Base-by-base conservation (phyloP, 2,329 filamentous ascomycete species). In the Cercospora brassicicola region DNA sequence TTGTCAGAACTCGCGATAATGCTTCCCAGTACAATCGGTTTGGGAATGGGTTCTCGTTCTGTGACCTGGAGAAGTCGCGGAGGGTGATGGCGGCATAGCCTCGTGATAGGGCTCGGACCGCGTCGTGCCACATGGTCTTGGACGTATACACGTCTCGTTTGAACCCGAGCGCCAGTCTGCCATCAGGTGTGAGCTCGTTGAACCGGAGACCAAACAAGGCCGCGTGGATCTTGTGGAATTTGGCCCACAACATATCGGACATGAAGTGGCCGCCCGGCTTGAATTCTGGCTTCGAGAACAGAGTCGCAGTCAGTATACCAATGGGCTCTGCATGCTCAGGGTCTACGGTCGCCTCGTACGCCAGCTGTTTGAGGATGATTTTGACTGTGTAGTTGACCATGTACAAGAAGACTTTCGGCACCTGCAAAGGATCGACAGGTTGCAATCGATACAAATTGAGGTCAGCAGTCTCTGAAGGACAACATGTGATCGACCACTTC, bases 231-330 rank as follows among this genome's bases (percentile, higher is more conserved):
- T 91, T 84, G 68, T 93, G 89, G 75, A 92, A 91, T 79, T 98
- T 97, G 64, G 94, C 90, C 75, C 96, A 90, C 31, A 98, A 84
- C 67, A 98, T 91, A 76, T 96, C 92, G 62, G 93, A 89, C 67
- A 96, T 83, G 8, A 88, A 90, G 61, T 89, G 86, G 84, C 89
- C 91, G 64, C 86, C 83, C 75, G 92, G 91, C 13, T 72, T 71
- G 64, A 75, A 77, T 15, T 87, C 84, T 18, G 87, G 84, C 62
- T 86, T 84, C 0, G 91, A 90, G 77, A 96, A 94, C 31, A 96
- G 85, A 71, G 89, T 88, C 6, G 90, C 90, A 0, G 89, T 85
- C 26, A 94, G 84, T 26, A 94, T 87, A n/a, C 93, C 93, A 55
- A 96, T 86, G 0, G 91, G 90, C 73, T 95, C 91, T 9, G 92